Conservation (phyloP, 2,329 filamentous ascomycete genomes). For the Botrytis pseudocinerea region DNA sequence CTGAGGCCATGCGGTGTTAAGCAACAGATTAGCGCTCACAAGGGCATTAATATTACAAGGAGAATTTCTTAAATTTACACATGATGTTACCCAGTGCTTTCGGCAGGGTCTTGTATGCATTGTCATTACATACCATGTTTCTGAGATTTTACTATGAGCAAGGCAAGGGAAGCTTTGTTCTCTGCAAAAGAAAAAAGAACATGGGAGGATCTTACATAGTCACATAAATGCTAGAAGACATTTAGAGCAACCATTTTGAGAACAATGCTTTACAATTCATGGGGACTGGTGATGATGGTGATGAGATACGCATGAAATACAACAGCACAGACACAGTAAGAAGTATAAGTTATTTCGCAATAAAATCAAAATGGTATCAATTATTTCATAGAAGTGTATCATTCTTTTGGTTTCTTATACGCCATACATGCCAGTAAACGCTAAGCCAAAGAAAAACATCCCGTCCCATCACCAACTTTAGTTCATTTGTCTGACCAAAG, state of each 20-base stretch:
- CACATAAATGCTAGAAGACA: not conserved
- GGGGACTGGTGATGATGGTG: rapidly evolving
- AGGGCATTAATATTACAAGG: not conserved
- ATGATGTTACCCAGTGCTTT: not conserved
- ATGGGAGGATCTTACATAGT: not conserved
- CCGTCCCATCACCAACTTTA: constrained; percentile 22
- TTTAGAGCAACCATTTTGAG: not conserved
- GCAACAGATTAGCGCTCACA: not conserved
- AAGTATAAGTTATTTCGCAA: not conserved
- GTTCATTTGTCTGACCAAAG: constrained; percentile 30
- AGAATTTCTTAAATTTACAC: not conserved
- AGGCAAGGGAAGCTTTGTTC: not conserved
- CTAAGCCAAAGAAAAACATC: constrained; percentile 29
- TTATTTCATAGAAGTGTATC: constrained; percentile 20
- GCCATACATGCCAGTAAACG: constrained; percentile 32
- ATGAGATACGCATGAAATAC: not conserved
- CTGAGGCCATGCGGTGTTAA: not conserved
- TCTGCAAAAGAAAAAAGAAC: no score
- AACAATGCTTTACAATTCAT: not conserved
- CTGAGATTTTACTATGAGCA: not conserved
- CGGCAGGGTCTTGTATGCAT: not conserved
- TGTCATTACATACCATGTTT: not conserved
- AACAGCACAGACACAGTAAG: not conserved
- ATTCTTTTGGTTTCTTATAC: constrained; percentile 33
- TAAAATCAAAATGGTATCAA: constrained; percentile 22